Evolutionary conservation across 129 eudicot species (phyloP), one percentile per base, ranked within the genome.

Genomic region (Gnaphalium uliginosum): DNA sequence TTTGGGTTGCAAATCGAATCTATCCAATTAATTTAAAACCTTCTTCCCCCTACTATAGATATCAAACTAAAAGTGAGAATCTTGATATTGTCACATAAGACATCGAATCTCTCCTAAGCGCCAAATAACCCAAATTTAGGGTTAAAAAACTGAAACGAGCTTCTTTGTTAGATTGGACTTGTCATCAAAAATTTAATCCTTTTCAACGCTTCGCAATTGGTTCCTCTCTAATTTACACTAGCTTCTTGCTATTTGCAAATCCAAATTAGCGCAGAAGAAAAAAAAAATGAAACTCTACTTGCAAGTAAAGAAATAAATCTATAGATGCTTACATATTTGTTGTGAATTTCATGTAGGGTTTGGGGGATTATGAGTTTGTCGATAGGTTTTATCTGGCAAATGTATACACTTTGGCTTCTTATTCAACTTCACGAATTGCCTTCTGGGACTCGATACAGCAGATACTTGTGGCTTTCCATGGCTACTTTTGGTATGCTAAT

Each of bases 391-490:
- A 73, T 75, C 68, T 87, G 92, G 92, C 92, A 87, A 67, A 79
- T 87, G 68, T 87, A 84, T 70, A 87, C 92, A 30, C 61, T 87
- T 21, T 85, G 83, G 81, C 69, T 87, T 27, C 64, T 87, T 18
- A 81, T 82, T 56, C 85, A 84, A 66, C 81, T 85, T 25, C 92
- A 87, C 68, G 92, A 87, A 71, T 75, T 85, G 5, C 69, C 75
- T 59, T 81, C 79, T n/a, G 87, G 88, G 17, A 60, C 67, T 46
- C 85, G 92, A 22, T 87, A 87, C 66, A 87, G 89, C 74, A 74
- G 89, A 85, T 87, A 87, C 63, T 77, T 85, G 18, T 83, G 84
- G 81, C 89, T 87, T 29, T 83, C 87, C 22, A 74, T 74, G 75
- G 87, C 89, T 15, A 74, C 92, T 80, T 85, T 87, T n/a, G 92